Conservation (phyloP, 1,284 basidiomycete species). For the Naganishia sp. region DNA sequence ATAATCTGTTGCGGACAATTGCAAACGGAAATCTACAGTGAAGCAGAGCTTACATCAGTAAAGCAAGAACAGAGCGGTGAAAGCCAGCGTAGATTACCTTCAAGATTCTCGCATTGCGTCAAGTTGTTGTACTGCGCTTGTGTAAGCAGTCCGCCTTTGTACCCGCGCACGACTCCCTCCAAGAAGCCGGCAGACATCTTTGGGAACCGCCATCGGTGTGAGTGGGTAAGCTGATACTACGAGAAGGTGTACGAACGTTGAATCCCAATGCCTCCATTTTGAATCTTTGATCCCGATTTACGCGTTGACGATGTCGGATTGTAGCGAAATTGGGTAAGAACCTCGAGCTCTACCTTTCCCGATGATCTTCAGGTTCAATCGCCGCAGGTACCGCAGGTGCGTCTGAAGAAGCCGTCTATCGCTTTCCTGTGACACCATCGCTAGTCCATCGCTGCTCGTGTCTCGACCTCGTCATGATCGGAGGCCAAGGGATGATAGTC, state of each 20-base stretch:
- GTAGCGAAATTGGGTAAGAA: no score
- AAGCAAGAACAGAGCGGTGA: background rate
- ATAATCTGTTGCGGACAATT: conserved; percentile 94
- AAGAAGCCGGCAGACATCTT: conserved; percentile 64
- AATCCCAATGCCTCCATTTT: conserved; percentile 25
- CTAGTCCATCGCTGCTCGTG: background rate
- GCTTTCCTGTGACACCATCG: background rate
- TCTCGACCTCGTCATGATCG: conserved; percentile 10
- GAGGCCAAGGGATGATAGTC: background rate
- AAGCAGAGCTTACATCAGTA: background rate
- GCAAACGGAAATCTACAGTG: conserved; percentile 80
- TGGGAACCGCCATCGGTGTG: background rate
- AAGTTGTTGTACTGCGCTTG: conserved; percentile 89
- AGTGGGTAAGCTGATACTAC: background rate
- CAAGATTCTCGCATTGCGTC: conserved; percentile 95
- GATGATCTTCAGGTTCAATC: background rate
- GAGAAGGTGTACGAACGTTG: conserved; percentile 12
- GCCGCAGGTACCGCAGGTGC: background rate
- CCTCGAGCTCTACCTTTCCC: no score
- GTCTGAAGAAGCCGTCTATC: background rate
- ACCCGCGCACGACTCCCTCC: conserved; percentile 91
- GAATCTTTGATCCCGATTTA: no score
- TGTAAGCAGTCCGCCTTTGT: conserved; percentile 87
- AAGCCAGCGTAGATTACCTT: conserved; percentile 63
- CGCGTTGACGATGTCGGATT: no score